A percentile compares a stretch with the other conserved stretches of the same genome.
Evolutionary conservation across 495 filamentous ascomycete species (phyloP).

Genomic region (Sporormia fimetaria): DNA sequence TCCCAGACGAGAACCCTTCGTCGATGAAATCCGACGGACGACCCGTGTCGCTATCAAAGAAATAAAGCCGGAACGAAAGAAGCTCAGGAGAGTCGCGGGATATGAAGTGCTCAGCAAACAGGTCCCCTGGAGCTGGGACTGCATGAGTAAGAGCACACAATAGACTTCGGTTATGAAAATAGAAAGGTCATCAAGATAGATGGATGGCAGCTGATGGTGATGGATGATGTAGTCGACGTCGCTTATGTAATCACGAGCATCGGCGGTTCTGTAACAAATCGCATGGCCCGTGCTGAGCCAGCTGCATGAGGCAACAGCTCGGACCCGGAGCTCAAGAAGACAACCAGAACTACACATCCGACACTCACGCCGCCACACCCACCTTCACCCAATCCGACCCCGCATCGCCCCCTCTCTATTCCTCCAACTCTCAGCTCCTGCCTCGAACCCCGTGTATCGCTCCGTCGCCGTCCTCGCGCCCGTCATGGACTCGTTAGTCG

Average conservation of each 20-base stretch:
- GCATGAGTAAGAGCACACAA: constrained; percentile 8
- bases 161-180: neutral
- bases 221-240: too few relatives aligned
- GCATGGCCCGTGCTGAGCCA: too few relatives aligned
- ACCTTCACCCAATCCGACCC: neutral
- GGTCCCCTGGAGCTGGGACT: constrained; percentile 24
- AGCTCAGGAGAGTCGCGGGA: constrained; percentile 20
- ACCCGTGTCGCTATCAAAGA: constrained; percentile 14
- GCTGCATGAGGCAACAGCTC: too few relatives aligned
- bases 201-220: too few relatives aligned
- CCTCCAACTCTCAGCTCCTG: neutral
- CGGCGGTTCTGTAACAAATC: too few relatives aligned
- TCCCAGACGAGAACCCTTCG: neutral
- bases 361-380: too few relatives aligned
- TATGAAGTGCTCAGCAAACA: constrained; percentile 16
- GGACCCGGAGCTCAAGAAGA: too few relatives aligned
- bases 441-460: neutral
- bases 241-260: too few relatives aligned
- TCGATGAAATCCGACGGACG: constrained; percentile 11
- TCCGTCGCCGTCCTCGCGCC: neutral
- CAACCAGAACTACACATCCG: too few relatives aligned
- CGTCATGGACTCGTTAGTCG: constrained; percentile 81
- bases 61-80: constrained; percentile 1
- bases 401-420: neutral
- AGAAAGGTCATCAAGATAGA: constrained; percentile 4